Conservation (phyloP, 2,329 filamentous ascomycete genomes). For the Hymenoscyphus albidus region DNA sequence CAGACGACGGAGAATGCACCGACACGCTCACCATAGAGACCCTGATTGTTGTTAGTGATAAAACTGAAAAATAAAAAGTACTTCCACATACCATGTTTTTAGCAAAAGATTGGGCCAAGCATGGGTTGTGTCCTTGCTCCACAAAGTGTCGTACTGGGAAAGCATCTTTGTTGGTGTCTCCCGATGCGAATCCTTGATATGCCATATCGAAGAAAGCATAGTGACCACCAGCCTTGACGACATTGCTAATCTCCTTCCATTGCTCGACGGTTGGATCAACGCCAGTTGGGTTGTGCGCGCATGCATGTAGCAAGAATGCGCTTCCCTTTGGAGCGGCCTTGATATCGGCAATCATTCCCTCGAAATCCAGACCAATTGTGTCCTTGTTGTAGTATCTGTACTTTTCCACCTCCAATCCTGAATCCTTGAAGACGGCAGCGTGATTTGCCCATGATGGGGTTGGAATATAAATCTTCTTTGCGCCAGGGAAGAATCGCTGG, state of each 20-base stretch:
- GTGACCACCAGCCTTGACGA: conserved; percentile 81
- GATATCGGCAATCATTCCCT: conserved; percentile 86
- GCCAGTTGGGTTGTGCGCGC: conserved; percentile 96
- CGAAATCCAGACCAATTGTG: conserved; percentile 96
- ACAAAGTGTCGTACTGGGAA: conserved; percentile 93
- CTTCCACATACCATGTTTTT: conserved; percentile 83
- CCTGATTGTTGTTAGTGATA: conserved; percentile 44
- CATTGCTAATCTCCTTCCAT: conserved; percentile 86
- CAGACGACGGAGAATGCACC: conserved; percentile 94
- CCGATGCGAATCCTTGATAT: conserved; percentile 96
- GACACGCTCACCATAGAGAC: conserved; percentile 96
- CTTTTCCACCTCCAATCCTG: conserved; percentile 84
- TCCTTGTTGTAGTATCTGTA: conserved; percentile 99
- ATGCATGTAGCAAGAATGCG: conserved; percentile 92
- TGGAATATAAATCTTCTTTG: conserved; percentile 95
- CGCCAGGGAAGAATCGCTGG: conserved; percentile 81
- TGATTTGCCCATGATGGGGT: conserved; percentile 98
- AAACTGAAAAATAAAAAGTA: background rate
- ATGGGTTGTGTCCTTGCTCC: conserved; percentile 83
- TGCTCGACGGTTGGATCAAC: conserved; percentile 89
- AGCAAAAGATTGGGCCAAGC: conserved; percentile 89
- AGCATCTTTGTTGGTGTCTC: conserved; percentile 86
- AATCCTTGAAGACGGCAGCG: conserved; percentile 91
- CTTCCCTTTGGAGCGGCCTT: conserved; percentile 82
- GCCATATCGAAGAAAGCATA: conserved; percentile 99